Base-by-base conservation (phyloP, 352 stramenopile species). In the Pythium angustatum region DNA sequence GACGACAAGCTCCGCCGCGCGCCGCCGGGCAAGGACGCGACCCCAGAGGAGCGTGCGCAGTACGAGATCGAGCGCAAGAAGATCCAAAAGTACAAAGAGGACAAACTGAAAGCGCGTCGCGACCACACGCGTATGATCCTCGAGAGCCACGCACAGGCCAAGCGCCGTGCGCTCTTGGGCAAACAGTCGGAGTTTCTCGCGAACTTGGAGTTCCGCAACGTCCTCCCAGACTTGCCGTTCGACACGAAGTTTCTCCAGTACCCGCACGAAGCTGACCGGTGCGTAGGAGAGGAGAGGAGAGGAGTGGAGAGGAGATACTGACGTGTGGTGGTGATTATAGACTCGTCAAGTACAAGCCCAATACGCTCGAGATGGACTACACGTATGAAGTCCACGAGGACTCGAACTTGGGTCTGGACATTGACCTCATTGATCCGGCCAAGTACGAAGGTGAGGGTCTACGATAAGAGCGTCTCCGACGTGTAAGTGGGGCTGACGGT, bases 41-140 rank as follows among this genome's bases (percentile, higher is more conserved):
- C 75, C 21, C 48, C 80, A 0, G 83, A 90, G 41, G 86, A 94
- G 62, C 79, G 81, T 50, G 83, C 81, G n/a, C 79, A 79, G 64
- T 93, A 93, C 56, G 81, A 92, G 56, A 72, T 94, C 45, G 86
- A 94, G 70, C 86, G 86, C 60, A 92, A 92, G 70, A 93, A 93
- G 49, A 81, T 94, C 48, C 81, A 84, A 52, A 94, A 94, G 71
- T 94, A 94, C 71, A 94, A 94, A 63, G 86, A 94, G 54, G 86
- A 94, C 73, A 94, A 94, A 59, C 83, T 94, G 49, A 91, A 91
- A 61, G 86, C 85, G 52, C 86, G 86, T 19, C 76, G 83, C 36
- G 86, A 94, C 68, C 86, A 94, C 73, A 94, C 86, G 50, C 84
- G 86, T 53, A 93, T 92, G 81, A 92, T 94, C 68, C 71, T 94